phyloP scores from a whole-genome alignment of 2,329 filamentous ascomycete genomes.

The Diaporthe citriasiana region DNA sequence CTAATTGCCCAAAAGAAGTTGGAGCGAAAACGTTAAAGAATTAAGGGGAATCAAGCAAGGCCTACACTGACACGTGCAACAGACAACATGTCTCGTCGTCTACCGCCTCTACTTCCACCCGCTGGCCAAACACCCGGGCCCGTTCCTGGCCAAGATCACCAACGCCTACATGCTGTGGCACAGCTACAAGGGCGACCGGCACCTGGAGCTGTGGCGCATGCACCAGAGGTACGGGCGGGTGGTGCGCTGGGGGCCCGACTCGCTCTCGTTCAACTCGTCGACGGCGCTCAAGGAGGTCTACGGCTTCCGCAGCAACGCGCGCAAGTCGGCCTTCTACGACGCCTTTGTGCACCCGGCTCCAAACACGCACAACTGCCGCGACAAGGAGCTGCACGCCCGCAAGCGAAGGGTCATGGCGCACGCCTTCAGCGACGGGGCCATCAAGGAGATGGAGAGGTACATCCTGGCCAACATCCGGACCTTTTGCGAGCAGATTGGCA shows the following conservation, averaged over 20 bases:
- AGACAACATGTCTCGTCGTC: constrained; percentile 60
- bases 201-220: constrained; percentile 78
- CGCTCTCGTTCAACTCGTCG: constrained; percentile 81
- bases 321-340: constrained; percentile 81
- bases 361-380: constrained; percentile 81
- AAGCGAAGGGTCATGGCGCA: constrained; percentile 81
- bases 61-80: constrained; percentile 13
- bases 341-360: constrained; percentile 79
- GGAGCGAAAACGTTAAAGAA: too few species aligned
- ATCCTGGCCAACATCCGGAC: constrained; percentile 76
- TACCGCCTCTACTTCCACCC: constrained; percentile 76
- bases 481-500: constrained; percentile 72
- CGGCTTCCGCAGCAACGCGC: constrained; percentile 73
- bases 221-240: constrained; percentile 78
- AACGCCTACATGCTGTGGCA: constrained; percentile 78
- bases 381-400: constrained; percentile 77
- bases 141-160: constrained; percentile 74
- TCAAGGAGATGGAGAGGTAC: constrained; percentile 78
- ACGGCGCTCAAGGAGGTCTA: constrained; percentile 77
- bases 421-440: constrained; percentile 76
- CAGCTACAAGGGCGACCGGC: constrained; percentile 80
- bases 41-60: background rate
- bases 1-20: background rate
- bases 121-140: constrained; percentile 75
- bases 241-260: constrained; percentile 85